These are phyloP conservation scores for Thelonectria olida DNA, from an alignment of 2,329 filamentous ascomycete species.

Conservation along the genomic window DNA sequence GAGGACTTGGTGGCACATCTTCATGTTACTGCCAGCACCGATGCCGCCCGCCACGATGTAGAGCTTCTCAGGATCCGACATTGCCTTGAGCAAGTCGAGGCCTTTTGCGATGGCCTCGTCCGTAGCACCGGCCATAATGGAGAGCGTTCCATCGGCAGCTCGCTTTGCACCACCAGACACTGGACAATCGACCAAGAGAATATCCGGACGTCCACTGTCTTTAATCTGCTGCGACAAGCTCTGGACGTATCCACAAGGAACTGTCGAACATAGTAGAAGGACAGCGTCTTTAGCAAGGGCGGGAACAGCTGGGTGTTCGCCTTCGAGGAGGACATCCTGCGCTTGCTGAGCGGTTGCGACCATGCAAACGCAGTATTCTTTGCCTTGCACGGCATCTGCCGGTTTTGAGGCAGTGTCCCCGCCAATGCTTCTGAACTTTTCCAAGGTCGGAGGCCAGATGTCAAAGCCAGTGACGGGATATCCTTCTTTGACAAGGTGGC, in stretches of 20 bases:
- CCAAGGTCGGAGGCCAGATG: constrained; percentile 16
- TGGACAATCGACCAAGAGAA: constrained; percentile 48
- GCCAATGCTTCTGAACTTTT: constrained; percentile 12
- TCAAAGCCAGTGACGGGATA: constrained; percentile 28
- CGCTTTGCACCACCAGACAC: constrained; percentile 40
- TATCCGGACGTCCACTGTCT: constrained; percentile 13
- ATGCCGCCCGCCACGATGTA: constrained; percentile 69
- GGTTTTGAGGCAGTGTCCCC: constrained; percentile 9
- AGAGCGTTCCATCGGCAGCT: constrained; percentile 70
- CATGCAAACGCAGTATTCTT: constrained; percentile 27
- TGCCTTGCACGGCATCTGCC: constrained; percentile 9
- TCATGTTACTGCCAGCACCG: constrained; percentile 73
- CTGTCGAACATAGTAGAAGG: constrained; percentile 23
- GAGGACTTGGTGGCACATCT: constrained; percentile 74
- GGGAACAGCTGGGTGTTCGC: constrained; percentile 12
- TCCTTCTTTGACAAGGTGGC: constrained; percentile 20
- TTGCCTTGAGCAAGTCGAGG: constrained; percentile 66
- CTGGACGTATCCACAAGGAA: constrained; percentile 21
- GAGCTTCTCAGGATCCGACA: constrained; percentile 70
- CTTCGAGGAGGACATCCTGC: constrained; percentile 21
- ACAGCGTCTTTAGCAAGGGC: constrained; percentile 14
- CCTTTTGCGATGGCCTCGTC: constrained; percentile 66
- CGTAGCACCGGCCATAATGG: constrained; percentile 76
- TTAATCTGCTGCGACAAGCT: constrained; percentile 13
- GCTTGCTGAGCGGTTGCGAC: constrained; percentile 27